Evolutionary conservation across 805 yeast species (phyloP).

Genomic region (Starmerella vaccinii): DNA sequence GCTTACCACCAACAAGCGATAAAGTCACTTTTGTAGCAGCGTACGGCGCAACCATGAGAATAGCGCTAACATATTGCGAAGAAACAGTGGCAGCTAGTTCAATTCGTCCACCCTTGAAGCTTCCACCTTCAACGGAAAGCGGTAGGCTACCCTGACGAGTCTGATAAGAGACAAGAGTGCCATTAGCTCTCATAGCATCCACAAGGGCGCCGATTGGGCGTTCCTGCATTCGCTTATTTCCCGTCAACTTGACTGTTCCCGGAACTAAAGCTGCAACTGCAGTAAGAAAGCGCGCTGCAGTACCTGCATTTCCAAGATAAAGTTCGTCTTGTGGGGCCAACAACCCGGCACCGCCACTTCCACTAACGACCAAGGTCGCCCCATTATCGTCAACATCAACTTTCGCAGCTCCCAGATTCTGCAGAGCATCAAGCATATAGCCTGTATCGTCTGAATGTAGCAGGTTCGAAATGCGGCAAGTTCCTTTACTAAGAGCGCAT

Average conservation of each 20-base stretch:
- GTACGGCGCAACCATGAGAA: constrained; percentile 95
- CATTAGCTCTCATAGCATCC: constrained; percentile 76
- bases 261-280: constrained; percentile 56
- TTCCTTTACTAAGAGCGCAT: constrained; percentile 85
- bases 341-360: constrained; percentile 59
- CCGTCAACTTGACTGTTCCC: constrained; percentile 60
- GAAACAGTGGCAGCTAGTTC: constrained; percentile 94
- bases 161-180: constrained; percentile 60
- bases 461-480: constrained; percentile 70
- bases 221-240: constrained; percentile 94
- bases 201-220: constrained; percentile 95
- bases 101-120: constrained; percentile 80
- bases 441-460: constrained; percentile 94
- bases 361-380: constrained; percentile 72
- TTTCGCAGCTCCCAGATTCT: constrained; percentile 68
- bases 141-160: constrained; percentile 80
- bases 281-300: constrained; percentile 90
- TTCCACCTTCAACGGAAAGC: constrained; percentile 43
- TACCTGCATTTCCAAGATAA: constrained; percentile 94
- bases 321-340: constrained; percentile 48
- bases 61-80: constrained; percentile 92
- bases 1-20: constrained; percentile 88
- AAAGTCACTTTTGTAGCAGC: constrained; percentile 81
- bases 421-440: constrained; percentile 83
- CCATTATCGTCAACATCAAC: constrained; percentile 81